Conservation (phyloP, 345 rosid genomes). For the Ceriops zippeliana region DNA sequence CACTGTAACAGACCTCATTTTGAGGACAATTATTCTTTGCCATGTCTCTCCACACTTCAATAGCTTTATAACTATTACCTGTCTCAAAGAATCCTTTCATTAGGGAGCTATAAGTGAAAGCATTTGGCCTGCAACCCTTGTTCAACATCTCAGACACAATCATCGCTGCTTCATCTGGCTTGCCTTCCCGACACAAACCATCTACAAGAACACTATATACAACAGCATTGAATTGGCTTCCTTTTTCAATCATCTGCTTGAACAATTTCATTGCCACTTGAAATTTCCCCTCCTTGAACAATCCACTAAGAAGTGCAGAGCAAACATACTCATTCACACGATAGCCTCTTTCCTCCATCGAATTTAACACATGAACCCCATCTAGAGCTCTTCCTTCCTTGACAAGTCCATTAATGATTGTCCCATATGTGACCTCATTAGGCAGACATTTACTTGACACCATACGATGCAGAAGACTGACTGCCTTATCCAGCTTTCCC, state of each 20-base stretch:
- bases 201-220: constrained; percentile 70
- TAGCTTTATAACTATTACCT: constrained; percentile 57
- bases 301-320: constrained; percentile 70
- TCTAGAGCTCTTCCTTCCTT: constrained; percentile 64
- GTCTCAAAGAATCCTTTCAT: constrained; percentile 72
- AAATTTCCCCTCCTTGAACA: constrained; percentile 71
- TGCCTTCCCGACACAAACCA: constrained; percentile 74
- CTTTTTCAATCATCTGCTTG: constrained; percentile 54
- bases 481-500: constrained; percentile 80
- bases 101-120: constrained; percentile 77
- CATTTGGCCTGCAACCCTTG: constrained; percentile 68
- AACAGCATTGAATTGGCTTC: constrained; percentile 51
- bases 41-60: constrained; percentile 75
- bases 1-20: constrained; percentile 69
- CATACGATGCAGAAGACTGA: constrained; percentile 76
- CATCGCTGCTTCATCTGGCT: constrained; percentile 57
- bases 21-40: constrained; percentile 28
- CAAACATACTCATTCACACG: constrained; percentile 55
- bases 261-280: constrained; percentile 63
- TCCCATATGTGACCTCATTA: constrained; percentile 78
- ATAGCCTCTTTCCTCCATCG: constrained; percentile 77
- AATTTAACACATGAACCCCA: constrained; percentile 43
- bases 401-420: constrained; percentile 73
- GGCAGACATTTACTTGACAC: constrained; percentile 65
- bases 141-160: constrained; percentile 52